Evolutionary conservation across 2,329 filamentous ascomycete species (phyloP).

Genomic region (Didymellaceae sp.): DNA sequence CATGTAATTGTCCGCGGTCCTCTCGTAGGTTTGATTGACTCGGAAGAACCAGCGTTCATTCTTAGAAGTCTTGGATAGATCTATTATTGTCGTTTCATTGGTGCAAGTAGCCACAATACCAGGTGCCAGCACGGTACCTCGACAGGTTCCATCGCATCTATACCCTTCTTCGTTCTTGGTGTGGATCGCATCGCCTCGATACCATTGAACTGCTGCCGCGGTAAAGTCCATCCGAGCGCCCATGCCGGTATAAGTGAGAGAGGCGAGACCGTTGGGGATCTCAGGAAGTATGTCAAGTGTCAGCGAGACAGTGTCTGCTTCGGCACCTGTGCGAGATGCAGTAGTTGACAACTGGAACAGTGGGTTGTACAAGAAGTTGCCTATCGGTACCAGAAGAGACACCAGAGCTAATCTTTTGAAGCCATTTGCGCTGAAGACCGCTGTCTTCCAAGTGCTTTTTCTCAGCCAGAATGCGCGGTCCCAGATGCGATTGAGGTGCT

Average conservation of each 20-base stretch:
- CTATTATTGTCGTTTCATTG: not conserved
- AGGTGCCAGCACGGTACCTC: not conserved
- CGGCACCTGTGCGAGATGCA: not conserved
- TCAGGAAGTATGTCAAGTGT: constrained; percentile 5
- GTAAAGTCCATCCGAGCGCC: constrained; percentile 7
- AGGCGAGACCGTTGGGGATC: constrained; percentile 4
- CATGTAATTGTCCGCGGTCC: constrained; percentile 4
- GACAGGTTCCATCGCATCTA: constrained; percentile 2
- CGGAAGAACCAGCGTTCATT: constrained; percentile 4
- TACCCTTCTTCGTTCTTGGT: constrained; percentile 5
- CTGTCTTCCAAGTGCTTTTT: constrained; percentile 3
- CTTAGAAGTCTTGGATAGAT: not conserved
- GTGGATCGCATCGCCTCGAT: not conserved
- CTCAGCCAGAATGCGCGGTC: constrained; percentile 4
- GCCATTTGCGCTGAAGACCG: constrained; percentile 1
- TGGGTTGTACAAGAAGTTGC: constrained; percentile 8
- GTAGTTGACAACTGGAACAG: constrained; percentile 6
- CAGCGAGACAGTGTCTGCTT: not conserved
- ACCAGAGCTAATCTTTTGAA: constrained; percentile 4
- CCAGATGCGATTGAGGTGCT: constrained; percentile 10
- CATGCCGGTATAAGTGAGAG: not conserved
- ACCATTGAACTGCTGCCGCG: constrained; percentile 9
- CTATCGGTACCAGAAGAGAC: not conserved
- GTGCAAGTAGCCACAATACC: constrained; percentile 9
- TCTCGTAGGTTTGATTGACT: not conserved